Evolutionary conservation across 2,329 filamentous ascomycete species (phyloP), one percentile per base, ranked within the genome.

Genomic region (Sporothrix pseudoabietina): DNA sequence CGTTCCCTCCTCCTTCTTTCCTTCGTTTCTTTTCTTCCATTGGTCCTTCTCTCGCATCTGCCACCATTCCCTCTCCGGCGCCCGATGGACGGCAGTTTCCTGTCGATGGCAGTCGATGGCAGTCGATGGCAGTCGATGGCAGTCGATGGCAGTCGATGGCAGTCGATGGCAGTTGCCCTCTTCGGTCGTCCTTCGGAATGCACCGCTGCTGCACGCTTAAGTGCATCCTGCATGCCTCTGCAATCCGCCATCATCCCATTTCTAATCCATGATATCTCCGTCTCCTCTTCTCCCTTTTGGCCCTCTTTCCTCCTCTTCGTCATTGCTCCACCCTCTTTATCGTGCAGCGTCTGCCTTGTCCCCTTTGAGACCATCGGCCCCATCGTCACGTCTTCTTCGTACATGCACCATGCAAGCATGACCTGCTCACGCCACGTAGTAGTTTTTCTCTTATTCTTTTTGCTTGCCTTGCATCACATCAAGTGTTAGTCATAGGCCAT

Each of bases 151-250:
- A 9, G 49, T 54, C 49, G 5, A 22, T n/a, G 3, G 2, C 41
- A 10, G 12, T 44, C 26, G 26, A 26, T 26, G 54, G 22, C 68
- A 26, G 30, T 44, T 32, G 44, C 65, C 65, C 65, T 35, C 26
- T 52, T 68, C 63, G 63, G 44, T 32, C 63, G 47, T 39, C 66
- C 47, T 41, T 54, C 66, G 66, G 68, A 70, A 57, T 70, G 69
- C 55, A 47, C 54, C 22, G 16, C 44, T 63, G 41, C 54, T 57
- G 69, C 69, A 71, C 69, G 69, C 55, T 61, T 71, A 71, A 71
- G 69, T 61, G 69, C 69, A 63, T 71, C 35, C n/a, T 61, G 16
- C 69, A 49, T 71, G 41, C 69, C 55, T 71, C 52, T 7, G 19
- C 30, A 54, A 35, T 35, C 44, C 44, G 47, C 14, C 3, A 10